Conservation (phyloP, 805 yeast genomes). For the Pichia nanzhaoensis region DNA sequence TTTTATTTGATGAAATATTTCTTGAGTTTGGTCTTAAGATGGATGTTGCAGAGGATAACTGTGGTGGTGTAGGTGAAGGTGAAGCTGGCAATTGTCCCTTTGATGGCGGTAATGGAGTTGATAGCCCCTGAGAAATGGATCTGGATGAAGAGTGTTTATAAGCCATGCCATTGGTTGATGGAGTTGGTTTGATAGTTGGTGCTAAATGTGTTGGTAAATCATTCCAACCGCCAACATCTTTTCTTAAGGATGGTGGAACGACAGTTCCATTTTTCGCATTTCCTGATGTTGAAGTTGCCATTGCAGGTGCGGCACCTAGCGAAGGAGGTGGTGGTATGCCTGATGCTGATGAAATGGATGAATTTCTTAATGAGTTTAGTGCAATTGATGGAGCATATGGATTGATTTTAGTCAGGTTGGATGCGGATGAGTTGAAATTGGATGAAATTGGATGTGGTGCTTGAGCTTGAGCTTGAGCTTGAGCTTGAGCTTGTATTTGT, state of each 20-base stretch:
- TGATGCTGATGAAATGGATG: too few relatives aligned
- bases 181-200: constrained; percentile 17
- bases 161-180: constrained; percentile 16
- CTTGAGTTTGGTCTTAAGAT: not conserved
- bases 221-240: constrained; percentile 64
- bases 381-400: constrained; percentile 34
- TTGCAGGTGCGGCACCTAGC: not conserved
- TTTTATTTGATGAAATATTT: constrained; percentile 10
- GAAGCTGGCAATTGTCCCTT: constrained; percentile 4
- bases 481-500: too few relatives aligned
- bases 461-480: too few relatives aligned
- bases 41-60: not conserved
- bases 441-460: constrained; percentile 1
- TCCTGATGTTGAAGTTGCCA: too few relatives aligned
- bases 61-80: not conserved
- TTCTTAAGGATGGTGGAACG: constrained; percentile 28
- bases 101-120: constrained; percentile 29
- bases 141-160: constrained; percentile 15
- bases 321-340: constrained; percentile 11
- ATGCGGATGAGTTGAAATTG: too few relatives aligned
- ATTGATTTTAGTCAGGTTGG: constrained; percentile 18
- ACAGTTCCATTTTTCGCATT: constrained; percentile 11
- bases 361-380: constrained; percentile 25
- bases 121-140: constrained; percentile 26
- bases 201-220: constrained; percentile 49